These are phyloP conservation scores for Metschnikowia sp. DNA, from an alignment of 805 yeast species.

Conservation along the genomic window DNA sequence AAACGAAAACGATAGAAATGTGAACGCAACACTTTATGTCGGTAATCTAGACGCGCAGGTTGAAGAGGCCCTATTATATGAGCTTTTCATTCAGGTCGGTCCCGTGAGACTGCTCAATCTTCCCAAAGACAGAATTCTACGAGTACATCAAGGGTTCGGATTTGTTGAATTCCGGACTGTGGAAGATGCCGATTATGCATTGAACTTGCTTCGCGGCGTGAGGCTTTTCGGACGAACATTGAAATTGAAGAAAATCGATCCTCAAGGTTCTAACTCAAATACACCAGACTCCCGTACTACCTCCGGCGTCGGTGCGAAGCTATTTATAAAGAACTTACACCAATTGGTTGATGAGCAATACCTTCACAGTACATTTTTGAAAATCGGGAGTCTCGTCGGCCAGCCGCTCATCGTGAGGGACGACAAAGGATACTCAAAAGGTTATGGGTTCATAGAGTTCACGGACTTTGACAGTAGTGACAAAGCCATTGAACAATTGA, in stretches of 20 bases:
- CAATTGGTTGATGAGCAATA: conserved; percentile 60
- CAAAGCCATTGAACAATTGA: conserved; percentile 62
- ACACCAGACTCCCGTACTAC: conserved; percentile 12
- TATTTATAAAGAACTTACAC: conserved; percentile 60
- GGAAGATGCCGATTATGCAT: conserved; percentile 69
- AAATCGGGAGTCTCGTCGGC: conserved; percentile 61
- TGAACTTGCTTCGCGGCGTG: conserved; percentile 56
- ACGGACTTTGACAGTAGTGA: conserved; percentile 68
- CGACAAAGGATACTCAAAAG: conserved; percentile 48
- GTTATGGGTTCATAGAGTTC: conserved; percentile 65
- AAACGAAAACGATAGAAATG: conserved; percentile 49
- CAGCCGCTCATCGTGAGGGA: conserved; percentile 52
- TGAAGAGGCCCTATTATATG: conserved; percentile 69
- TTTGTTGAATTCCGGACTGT: conserved; percentile 67
- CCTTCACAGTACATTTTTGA: conserved; percentile 54
- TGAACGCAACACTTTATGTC: conserved; percentile 65
- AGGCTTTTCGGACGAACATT: conserved; percentile 59
- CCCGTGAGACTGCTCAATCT: conserved; percentile 68
- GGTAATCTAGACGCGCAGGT: conserved; percentile 81
- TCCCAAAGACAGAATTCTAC: conserved; percentile 74
- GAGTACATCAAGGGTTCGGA: conserved; percentile 81
- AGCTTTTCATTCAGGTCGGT: conserved; percentile 80
- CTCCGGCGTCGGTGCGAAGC: conserved; percentile 45
- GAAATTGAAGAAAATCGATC: conserved; percentile 52
- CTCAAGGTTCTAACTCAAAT: conserved; percentile 5